Evolutionary conservation across 495 filamentous ascomycete species (phyloP).

Genomic region (Penicillium malachiteum): DNA sequence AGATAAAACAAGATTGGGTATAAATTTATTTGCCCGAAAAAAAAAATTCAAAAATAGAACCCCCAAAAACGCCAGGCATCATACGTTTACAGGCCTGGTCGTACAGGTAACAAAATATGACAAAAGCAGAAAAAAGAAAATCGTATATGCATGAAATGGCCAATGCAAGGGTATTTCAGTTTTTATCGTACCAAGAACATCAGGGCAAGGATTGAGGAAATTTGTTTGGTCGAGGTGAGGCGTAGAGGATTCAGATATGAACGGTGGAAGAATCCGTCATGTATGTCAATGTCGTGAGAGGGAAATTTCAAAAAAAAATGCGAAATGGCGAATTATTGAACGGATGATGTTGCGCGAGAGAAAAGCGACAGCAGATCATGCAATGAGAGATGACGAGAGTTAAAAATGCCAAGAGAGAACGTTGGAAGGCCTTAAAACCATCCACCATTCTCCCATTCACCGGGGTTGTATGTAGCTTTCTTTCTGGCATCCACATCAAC

Average conservation of each 20-base stretch:
- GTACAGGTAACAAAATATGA: neutral
- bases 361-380: no score
- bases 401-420: neutral
- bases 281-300: no score
- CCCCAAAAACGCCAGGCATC: neutral
- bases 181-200: no score
- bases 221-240: no score
- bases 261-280: no score
- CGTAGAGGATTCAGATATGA: no score
- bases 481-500: constrained; percentile 45
- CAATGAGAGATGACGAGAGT: no score
- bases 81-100: neutral
- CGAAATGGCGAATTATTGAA: no score
- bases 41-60: constrained; percentile 1
- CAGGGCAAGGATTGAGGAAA: no score
- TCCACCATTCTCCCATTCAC: constrained; percentile 69
- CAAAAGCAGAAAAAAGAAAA: constrained; percentile 5
- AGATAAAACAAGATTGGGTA: constrained; percentile 5
- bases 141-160: constrained; percentile 7
- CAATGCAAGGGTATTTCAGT: neutral
- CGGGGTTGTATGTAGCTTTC: constrained; percentile 55
- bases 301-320: no score
- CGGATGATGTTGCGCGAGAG: no score
- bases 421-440: constrained; percentile 49
- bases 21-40: constrained; percentile 5